Conservation (phyloP, 768 basidiomycete species). For the Auriculariales sp. region DNA sequence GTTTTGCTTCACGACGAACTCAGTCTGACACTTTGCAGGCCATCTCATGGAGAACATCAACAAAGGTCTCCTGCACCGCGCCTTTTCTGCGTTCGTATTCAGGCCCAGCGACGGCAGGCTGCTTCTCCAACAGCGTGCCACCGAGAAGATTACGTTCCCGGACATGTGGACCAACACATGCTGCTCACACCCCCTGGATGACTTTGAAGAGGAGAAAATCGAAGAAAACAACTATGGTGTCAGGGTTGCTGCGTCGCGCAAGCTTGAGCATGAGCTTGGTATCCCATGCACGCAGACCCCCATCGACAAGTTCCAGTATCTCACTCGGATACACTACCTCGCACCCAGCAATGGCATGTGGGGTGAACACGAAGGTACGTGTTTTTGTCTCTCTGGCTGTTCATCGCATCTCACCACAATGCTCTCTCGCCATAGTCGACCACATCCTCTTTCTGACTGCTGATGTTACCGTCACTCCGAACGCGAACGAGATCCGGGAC, state of each 20-base stretch:
- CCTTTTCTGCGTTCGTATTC: slow-evolving; percentile 96
- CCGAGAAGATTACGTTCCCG: slow-evolving; percentile 99
- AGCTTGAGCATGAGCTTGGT: slow-evolving; percentile 92
- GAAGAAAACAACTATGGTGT: slow-evolving; percentile 63
- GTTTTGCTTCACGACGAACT: neutral
- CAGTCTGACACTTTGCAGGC: slow-evolving; percentile 30
- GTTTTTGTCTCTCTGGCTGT: neutral
- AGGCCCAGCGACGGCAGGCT: slow-evolving; percentile 86
- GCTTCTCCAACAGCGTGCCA: slow-evolving; percentile 84
- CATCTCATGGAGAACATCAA: slow-evolving; percentile 96
- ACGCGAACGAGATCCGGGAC: slow-evolving; percentile 84
- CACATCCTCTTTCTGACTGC: slow-evolving; percentile 93
- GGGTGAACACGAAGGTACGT: slow-evolving; percentile 94
- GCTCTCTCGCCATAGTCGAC: slow-evolving; percentile 52
- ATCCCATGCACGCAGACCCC: slow-evolving; percentile 70
- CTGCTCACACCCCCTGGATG: slow-evolving; percentile 91
- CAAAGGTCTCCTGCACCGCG: slow-evolving; percentile 87
- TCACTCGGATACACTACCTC: slow-evolving; percentile 94
- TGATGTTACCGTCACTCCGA: slow-evolving; percentile 69
- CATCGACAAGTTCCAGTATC: slow-evolving; percentile 77
- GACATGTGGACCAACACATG: slow-evolving; percentile 99
- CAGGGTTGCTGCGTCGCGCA: slow-evolving; percentile 79
- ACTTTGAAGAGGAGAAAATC: slow-evolving; percentile 72
- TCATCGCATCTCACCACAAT: neutral
- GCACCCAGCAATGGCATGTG: slow-evolving; percentile 85